Conservation (phyloP, 2,329 filamentous ascomycete species). For the Hymenoscyphus occultus region DNA sequence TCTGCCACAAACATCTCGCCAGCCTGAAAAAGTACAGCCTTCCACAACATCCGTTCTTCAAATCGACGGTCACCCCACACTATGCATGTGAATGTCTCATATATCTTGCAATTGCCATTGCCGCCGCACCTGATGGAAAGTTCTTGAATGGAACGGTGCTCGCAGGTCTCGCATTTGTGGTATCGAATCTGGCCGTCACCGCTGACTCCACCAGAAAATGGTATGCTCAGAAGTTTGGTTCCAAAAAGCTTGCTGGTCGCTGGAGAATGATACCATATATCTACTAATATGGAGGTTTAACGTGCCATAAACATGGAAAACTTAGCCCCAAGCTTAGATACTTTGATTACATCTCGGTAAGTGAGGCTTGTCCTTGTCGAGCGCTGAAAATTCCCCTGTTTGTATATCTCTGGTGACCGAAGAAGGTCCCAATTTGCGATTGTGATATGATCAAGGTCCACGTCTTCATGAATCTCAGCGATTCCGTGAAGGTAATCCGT, state of each 20-base stretch:
- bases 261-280: slow-evolving; percentile 77
- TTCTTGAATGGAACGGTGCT: slow-evolving; percentile 71
- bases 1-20: slow-evolving; percentile 68
- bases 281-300: slow-evolving; percentile 43
- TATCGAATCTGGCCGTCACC: slow-evolving; percentile 76
- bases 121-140: slow-evolving; percentile 66
- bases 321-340: slow-evolving; percentile 69
- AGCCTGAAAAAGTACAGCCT: slow-evolving; percentile 78
- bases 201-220: slow-evolving; percentile 74
- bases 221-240: slow-evolving; percentile 75
- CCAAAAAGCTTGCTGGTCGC: slow-evolving; percentile 55
- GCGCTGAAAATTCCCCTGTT: slow-evolving; percentile 54
- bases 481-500: slow-evolving; percentile 74
- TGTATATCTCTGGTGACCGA: slow-evolving; percentile 45
- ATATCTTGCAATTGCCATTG: slow-evolving; percentile 73
- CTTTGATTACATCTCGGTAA: slow-evolving; percentile 81
- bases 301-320: slow-evolving; percentile 50
- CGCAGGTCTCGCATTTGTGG: slow-evolving; percentile 69
- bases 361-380: slow-evolving; percentile 69
- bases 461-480: slow-evolving; percentile 62
- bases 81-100: slow-evolving; percentile 86
- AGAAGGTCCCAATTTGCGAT: slow-evolving; percentile 73
- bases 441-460: slow-evolving; percentile 56
- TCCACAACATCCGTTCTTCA: slow-evolving; percentile 70
- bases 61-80: slow-evolving; percentile 75